Evolutionary conservation across 2,329 filamentous ascomycete species (phyloP), one percentile per base, ranked within the genome.

Genomic region (Epichloe bromicola): DNA sequence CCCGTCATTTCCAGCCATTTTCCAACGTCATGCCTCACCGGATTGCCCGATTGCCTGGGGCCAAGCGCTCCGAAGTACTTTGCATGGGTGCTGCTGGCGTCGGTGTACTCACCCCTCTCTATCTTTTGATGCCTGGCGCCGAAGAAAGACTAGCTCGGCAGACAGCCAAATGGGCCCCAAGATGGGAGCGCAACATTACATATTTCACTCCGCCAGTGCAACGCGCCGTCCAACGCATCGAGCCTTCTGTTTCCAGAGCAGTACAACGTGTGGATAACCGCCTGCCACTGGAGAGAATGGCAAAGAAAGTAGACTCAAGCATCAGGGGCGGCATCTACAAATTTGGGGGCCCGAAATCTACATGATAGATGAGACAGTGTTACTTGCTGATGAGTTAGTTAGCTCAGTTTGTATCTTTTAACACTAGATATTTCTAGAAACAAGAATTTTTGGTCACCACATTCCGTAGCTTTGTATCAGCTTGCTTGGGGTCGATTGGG

Each of bases 111-210:
- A 72, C 76, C 1, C 78, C 78, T 30, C 70, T 81, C 59, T 79
- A 78, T 67, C 69, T 80, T 59, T 68, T 79, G 59, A 68, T 78
- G 52, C 78, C 77, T 26, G 75, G 76, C 37, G 74, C 75, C 53
- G 73, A 78, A 56, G 74, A 79, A 62, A 71, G 71, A 42, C 61
- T 80, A 37, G 71, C 74, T 50, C 65, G 65, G 23, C 75, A 79
- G 63, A 80, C 78, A 3, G 67, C 69, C 53, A 73, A 74, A 58
- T 80, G 78, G 78, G 78, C 77, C 4, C 76, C 76, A 17, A 72
- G 75, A 51, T 81, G 78, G 78, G 76, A 80, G 64, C 69, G 71
- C 49, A 79, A 78, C 64, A 72, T 80, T 60, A 72, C 66, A 55
- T 75, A 73, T 67, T 74, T 80, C 61, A 65, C 68, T 8, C 64